phyloP scores from a whole-genome alignment of 768 basidiomycete genomes.

The Mycena chlorophos region DNA sequence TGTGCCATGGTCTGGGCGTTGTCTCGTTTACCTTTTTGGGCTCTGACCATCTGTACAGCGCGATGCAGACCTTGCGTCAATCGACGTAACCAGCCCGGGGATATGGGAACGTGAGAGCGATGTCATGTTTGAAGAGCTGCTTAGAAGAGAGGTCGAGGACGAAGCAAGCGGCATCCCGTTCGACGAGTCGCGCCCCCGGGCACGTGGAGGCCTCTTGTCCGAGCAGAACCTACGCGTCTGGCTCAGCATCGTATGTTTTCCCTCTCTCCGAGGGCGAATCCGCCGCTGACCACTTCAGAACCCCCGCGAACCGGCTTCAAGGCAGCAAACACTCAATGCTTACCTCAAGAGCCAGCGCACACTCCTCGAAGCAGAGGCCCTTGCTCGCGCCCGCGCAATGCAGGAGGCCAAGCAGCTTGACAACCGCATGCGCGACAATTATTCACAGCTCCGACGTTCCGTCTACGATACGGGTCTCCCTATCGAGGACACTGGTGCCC shows the following conservation, averaged over 20 bases:
- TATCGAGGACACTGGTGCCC: constrained; percentile 59
- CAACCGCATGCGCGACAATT: constrained; percentile 75
- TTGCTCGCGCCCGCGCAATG: constrained; percentile 75
- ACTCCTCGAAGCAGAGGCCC: constrained; percentile 78
- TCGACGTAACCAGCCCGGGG: constrained; percentile 81
- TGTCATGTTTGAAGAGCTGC: constrained; percentile 72
- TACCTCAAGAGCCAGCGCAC: constrained; percentile 84
- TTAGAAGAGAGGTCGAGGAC: constrained; percentile 71
- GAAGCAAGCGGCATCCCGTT: constrained; percentile 50
- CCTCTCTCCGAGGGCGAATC: constrained; percentile 2
- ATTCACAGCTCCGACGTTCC: constrained; percentile 76
- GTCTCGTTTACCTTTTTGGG: too few species aligned
- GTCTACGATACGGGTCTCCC: constrained; percentile 66
- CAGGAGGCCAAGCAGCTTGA: constrained; percentile 78
- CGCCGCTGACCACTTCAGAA: constrained; percentile 54
- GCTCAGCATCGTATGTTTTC: constrained; percentile 64
- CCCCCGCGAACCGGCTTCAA: constrained; percentile 83
- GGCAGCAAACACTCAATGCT: constrained; percentile 74
- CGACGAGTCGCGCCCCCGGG: constrained; percentile 60
- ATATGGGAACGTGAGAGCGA: constrained; percentile 94
- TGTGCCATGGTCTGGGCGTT: too few species aligned
- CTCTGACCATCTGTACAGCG: too few species aligned
- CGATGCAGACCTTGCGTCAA: constrained; percentile 96
- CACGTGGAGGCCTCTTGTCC: constrained; percentile 67
- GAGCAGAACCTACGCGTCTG: constrained; percentile 82